These are phyloP conservation scores for Senna tora DNA, from an alignment of 306 rosid genomes.

Conservation along the genomic window DNA sequence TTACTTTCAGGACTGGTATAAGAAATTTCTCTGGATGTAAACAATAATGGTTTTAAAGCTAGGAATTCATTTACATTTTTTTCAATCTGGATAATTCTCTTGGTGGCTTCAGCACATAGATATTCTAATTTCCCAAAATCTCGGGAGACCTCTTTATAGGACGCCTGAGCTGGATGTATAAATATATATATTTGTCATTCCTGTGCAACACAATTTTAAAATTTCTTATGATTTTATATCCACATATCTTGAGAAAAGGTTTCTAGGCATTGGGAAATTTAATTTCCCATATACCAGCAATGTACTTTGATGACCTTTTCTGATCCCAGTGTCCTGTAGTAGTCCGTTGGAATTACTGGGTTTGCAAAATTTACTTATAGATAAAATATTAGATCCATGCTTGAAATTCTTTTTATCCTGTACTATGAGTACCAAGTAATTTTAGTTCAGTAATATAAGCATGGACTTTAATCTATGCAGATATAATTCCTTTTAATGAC, in stretches of 20 bases:
- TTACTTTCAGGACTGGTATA: not conserved
- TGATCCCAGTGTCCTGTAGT: not conserved
- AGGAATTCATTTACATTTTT: not conserved
- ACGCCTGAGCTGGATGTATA: no score
- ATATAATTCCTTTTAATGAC: not conserved
- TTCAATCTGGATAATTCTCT: no score
- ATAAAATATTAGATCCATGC: conserved; percentile 10
- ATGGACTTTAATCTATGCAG: conserved; percentile 20
- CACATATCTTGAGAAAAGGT: no score
- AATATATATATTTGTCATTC: no score
- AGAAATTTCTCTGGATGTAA: conserved; percentile 3
- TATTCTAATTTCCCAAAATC: no score
- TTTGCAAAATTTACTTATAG: conserved; percentile 6
- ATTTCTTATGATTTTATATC: no score
- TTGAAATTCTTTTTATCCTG: not conserved
- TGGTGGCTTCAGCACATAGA: no score
- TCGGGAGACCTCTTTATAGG: no score
- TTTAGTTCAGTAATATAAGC: conserved; percentile 6
- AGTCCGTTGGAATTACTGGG: not conserved
- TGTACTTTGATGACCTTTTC: not conserved
- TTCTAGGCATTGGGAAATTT: no score
- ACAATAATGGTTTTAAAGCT: conserved; percentile 6
- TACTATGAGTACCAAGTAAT: not conserved
- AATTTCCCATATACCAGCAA: no score
- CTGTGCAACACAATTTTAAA: no score